Evolutionary conservation across 768 basidiomycete genomes (phyloP), one percentile per base, ranked within the genome.

Genomic region (Hypsizygus marmoreus): DNA sequence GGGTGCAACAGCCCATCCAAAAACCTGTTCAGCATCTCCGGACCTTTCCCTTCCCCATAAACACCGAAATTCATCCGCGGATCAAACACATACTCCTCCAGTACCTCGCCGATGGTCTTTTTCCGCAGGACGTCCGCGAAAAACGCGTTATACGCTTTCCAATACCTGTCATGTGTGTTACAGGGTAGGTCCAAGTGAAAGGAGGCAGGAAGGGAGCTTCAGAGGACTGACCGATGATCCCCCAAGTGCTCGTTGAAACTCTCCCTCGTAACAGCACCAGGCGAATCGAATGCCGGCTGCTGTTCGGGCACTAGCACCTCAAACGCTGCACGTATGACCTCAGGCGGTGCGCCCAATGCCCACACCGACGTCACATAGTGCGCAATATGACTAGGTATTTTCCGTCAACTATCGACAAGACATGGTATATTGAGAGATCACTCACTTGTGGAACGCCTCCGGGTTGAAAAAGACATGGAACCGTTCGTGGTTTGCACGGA

Each of bases 81-180:
- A 12, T 81, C 79, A 54, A 88, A 84, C 7, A 89, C 49, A 45
- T 78, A 86, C 29, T 80, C 74, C 48, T 88, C 84, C n/a, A 88
- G 54, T 0, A 74, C 64, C 1, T 56, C 57, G 7, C 65, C 55
- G n/a, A 71, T 64, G 11, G 75, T 77, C 28, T 80, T 74, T 10
- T 67, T 58, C 30, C 71, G 60, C 30, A 77, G 56, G 9, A 65
- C 60, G 0, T 68, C 54, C 0, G 68, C 67, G 60, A 86, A 87
- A 63, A 79, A 87, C 4, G 68, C 58, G 14, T 81, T 60, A 56
- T 86, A 88, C 0, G 73, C 71, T n/a, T 69, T 60, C 50, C 82
- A 86, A 53, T 73, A 86, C 10, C 84, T 86, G 49, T 7, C n/a
- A 24, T 20, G n/a, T 22, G 13, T 17, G n/a, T n/a, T n/a, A n/a